Conservation (phyloP, 2,329 filamentous ascomycete genomes). For the Phialocephala sp. region DNA sequence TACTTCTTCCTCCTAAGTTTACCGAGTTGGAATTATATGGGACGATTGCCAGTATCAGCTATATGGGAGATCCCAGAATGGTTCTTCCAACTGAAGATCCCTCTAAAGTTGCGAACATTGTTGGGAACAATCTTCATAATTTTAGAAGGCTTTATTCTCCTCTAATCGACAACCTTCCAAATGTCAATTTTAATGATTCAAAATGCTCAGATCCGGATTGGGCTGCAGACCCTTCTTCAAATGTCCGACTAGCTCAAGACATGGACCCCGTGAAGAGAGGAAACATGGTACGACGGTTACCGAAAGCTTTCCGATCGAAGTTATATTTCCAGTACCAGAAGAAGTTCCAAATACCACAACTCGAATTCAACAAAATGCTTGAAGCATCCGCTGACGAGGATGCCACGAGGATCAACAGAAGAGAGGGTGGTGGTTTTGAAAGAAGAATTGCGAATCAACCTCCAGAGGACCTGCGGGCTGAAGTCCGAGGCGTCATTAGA, state of each 20-base stretch:
- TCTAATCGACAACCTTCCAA: constrained; percentile 87
- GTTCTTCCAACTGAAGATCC: constrained; percentile 86
- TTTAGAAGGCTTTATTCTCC: constrained; percentile 92
- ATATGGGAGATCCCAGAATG: constrained; percentile 97
- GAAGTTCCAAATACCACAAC: constrained; percentile 83
- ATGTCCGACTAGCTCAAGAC: constrained; percentile 79
- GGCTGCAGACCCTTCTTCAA: constrained; percentile 65
- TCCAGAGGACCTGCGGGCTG: constrained; percentile 67
- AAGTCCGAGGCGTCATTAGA: constrained; percentile 78
- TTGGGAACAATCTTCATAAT: constrained; percentile 86
- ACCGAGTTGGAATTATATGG: constrained; percentile 87
- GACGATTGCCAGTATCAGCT: constrained; percentile 90
- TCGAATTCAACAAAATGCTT: constrained; percentile 86
- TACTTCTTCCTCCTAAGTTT: constrained; percentile 84
- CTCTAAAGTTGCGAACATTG: constrained; percentile 92
- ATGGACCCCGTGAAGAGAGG: constrained; percentile 90
- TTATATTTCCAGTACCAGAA: constrained; percentile 95
- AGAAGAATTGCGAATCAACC: constrained; percentile 78
- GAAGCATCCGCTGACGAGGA: constrained; percentile 75
- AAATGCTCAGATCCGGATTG: constrained; percentile 64
- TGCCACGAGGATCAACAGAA: constrained; percentile 69
- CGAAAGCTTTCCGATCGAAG: constrained; percentile 83
- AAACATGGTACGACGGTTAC: constrained; percentile 95
- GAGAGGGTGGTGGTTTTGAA: constrained; percentile 86
- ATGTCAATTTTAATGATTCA: constrained; percentile 76